Conservation (phyloP, 1,139 yeast species). For the Kurtzmaniella natalensis region DNA sequence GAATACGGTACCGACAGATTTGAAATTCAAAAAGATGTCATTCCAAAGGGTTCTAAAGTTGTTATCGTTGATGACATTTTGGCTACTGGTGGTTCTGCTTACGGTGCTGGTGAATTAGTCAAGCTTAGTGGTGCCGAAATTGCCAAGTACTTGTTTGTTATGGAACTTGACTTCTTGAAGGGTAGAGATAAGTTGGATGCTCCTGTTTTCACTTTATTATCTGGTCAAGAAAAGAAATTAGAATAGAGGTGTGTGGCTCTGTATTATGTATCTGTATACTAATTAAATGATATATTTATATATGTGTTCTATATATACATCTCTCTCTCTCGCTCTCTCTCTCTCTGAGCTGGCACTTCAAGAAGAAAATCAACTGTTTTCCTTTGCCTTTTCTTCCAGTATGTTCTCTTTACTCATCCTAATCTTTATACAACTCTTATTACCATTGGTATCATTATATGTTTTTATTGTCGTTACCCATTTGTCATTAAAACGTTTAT, state of each 20-base stretch:
- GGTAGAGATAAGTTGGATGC: conserved; percentile 87
- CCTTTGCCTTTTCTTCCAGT: too few relatives aligned
- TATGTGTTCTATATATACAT: too few relatives aligned
- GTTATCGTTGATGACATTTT: conserved; percentile 91
- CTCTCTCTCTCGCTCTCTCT: too few relatives aligned
- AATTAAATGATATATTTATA: too few relatives aligned
- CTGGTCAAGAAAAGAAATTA: conserved; percentile 65
- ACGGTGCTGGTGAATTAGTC: conserved; percentile 87
- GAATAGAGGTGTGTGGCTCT: conserved; percentile 4
- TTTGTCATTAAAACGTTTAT: conserved; percentile 12
- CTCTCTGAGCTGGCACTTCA: too few relatives aligned
- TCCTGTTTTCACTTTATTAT: conserved; percentile 81
- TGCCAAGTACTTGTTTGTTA: conserved; percentile 76
- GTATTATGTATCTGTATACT: too few relatives aligned
- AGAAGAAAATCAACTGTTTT: too few relatives aligned
- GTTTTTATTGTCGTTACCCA: too few relatives aligned
- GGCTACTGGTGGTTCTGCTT: conserved; percentile 97
- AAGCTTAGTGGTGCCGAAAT: conserved; percentile 61
- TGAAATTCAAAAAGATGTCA: conserved; percentile 81
- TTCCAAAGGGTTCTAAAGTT: conserved; percentile 76
- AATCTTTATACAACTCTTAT: too few relatives aligned
- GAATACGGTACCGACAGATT: conserved; percentile 91
- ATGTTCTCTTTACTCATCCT: too few relatives aligned
- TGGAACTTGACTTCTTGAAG: conserved; percentile 92
- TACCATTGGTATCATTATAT: too few relatives aligned